Evolutionary conservation across 2,329 filamentous ascomycete species (phyloP), one percentile per base, ranked within the genome.

Genomic region (Nemania sp.): DNA sequence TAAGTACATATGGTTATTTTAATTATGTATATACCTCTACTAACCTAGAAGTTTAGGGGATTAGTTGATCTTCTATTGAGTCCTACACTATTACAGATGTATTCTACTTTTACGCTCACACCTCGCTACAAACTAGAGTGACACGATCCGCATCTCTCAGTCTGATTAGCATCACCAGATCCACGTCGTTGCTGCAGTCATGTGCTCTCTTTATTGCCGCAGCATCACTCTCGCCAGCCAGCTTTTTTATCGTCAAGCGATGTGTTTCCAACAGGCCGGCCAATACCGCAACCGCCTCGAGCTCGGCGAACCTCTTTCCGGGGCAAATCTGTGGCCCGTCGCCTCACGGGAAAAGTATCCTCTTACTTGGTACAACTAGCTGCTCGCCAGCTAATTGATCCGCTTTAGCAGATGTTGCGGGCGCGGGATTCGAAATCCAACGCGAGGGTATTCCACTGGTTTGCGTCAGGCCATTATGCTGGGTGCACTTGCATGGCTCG

Each of bases 261-360:
- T 74, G 69, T 4, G 2, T 0, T 8, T 52, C 29, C 15, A 74
- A 68, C 2, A 75, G 18, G 10, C 64, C 64, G 1, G 73, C 74
- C 3, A 75, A 11, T 2, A 72, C 72, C 1, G 71, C 74, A 1
- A 72, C 71, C 0, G 41, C 68, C 38, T 75, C 70, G 0, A 75
- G 73, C 61, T 67, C 69, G 24, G 72, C 57, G 45, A 75, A 75
- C 29, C 57, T 63, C 52, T 57, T 57, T 2, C 61, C 61, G 3
- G 26, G 18, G 26, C 62, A 64, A 11, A 43, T 64, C 29, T 64
- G 62, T 5, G 62, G 62, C 1, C 62, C 62, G 11, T 64, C 62
- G 2, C 27, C 38, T 55, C 62, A 64, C 0, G 62, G 62, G 35
- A 64, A 65, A 32, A 53, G 60, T 27, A 29, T 54, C 18, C 13